Conservation (phyloP, 345 rosid species). For the Eucalyptus melliodora region DNA sequence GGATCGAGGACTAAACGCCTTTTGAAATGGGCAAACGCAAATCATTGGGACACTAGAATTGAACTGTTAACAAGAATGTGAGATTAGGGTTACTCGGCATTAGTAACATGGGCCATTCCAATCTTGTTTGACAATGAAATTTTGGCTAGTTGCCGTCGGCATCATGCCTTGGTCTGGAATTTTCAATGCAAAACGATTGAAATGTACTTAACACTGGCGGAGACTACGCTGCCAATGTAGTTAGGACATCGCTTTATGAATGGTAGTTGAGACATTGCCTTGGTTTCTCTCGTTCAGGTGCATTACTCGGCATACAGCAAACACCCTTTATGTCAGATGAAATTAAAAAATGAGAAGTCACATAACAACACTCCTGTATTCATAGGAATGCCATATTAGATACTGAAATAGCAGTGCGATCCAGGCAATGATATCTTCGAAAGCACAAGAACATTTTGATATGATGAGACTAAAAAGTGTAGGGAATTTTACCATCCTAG, state of each 20-base stretch:
- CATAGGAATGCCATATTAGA: not conserved
- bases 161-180: not conserved
- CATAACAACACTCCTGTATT: not conserved
- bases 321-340: not conserved
- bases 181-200: not conserved
- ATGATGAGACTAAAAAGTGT: not conserved
- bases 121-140: not conserved
- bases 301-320: not conserved
- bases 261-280: not conserved
- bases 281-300: not conserved
- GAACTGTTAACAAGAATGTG: not conserved
- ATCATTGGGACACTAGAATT: not conserved
- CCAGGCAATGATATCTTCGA: not conserved
- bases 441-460: not conserved
- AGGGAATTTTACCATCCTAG: not conserved
- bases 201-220: not conserved
- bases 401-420: not conserved
- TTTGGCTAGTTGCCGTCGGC: not conserved
- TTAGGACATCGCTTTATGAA: not conserved
- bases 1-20: not conserved
- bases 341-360: not conserved
- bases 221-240: not conserved
- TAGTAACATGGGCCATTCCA: not conserved
- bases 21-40: not conserved
- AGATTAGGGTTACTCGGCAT: not conserved